A percentile compares a stretch with the other conserved stretches of the same genome.
phyloP scores from a whole-genome alignment of 1,139 yeast genomes.

The Scheffersomyces stambukii region DNA sequence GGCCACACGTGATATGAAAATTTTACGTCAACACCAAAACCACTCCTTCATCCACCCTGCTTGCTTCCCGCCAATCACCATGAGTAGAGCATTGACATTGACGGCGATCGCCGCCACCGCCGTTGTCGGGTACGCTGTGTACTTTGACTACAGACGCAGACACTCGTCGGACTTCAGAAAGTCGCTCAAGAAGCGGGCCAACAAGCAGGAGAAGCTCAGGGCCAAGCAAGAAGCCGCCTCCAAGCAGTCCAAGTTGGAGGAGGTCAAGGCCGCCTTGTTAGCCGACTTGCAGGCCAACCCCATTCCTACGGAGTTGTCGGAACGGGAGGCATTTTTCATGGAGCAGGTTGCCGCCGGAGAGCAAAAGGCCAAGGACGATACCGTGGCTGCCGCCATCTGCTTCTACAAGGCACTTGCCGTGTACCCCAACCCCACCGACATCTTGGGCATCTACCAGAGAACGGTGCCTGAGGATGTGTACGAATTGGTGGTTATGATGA shows the following conservation, averaged over 20 bases:
- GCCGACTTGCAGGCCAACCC: conserved; percentile 68
- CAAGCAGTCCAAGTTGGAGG: conserved; percentile 56
- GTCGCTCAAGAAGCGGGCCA: conserved; percentile 58
- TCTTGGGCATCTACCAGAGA: conserved; percentile 84
- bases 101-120: conserved; percentile 55
- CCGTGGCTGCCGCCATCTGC: conserved; percentile 75
- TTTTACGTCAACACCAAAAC: too few relatives aligned
- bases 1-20: too few relatives aligned
- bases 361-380: conserved; percentile 55
- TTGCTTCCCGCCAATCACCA: conserved; percentile 8
- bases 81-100: conserved; percentile 44
- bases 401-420: conserved; percentile 94
- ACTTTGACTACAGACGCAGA: conserved; percentile 92
- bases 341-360: conserved; percentile 84
- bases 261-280: conserved; percentile 57
- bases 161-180: conserved; percentile 77
- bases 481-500: conserved; percentile 81
- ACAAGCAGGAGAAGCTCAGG: conserved; percentile 54
- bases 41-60: not conserved
- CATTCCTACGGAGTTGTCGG: conserved; percentile 65
- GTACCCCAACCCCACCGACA: conserved; percentile 92
- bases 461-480: conserved; percentile 78
- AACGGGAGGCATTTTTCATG: conserved; percentile 76
- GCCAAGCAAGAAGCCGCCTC: conserved; percentile 55
- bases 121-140: conserved; percentile 70